Base-by-base conservation (phyloP, 176 grass and related monocot species). In the Panicum miliaceum region DNA sequence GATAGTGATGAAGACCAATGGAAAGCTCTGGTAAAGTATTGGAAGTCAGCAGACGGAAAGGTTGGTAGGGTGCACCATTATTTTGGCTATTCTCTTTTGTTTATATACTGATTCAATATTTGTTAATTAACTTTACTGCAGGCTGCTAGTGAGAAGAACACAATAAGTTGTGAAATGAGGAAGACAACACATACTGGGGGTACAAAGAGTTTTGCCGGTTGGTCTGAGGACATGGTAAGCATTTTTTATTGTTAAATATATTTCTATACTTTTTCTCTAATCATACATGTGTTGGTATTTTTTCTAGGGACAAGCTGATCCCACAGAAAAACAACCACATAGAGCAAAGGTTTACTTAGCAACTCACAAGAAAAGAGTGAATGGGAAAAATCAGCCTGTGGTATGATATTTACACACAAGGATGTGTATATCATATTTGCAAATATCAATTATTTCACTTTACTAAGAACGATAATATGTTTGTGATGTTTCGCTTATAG, bases 121-220 rank as follows among this genome's bases (percentile, higher is more conserved):
- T 20, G 29, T 27, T 19, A 34, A 35, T 53, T 8, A 23, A 3
- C 22, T 58, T 6, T 69, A 1, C 38, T 50, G 0, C 23, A 81
- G 78, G 8, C 6, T 4, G 48, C 40, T 27, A 81, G 77, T 66
- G 51, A 87, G 2, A 50, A 70, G 29, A 87, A 75, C 12, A 80
- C 71, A 48, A 14, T 3, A 73, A 71, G 40, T 26, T 16, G 65
- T 25, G 38, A 13, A 58, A 70, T 80, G 35, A 46, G 15, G 19
- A 69, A 71, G 76, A 72, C 47, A 68, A 71, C 75, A 38, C 85
- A 81, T 65, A 81, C 68, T 51, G 13, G 8, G 35, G 74, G 68
- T 68, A 65, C 77, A 81, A 86, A 86, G 46, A 75, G 85, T 56
- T 87, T 47, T 81, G 65, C 77, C 40, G 46, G 45, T 64, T 75